These are phyloP conservation scores for Crithidia mellificae DNA, from an alignment of 208 protist genomes.

Conservation along the genomic window DNA sequence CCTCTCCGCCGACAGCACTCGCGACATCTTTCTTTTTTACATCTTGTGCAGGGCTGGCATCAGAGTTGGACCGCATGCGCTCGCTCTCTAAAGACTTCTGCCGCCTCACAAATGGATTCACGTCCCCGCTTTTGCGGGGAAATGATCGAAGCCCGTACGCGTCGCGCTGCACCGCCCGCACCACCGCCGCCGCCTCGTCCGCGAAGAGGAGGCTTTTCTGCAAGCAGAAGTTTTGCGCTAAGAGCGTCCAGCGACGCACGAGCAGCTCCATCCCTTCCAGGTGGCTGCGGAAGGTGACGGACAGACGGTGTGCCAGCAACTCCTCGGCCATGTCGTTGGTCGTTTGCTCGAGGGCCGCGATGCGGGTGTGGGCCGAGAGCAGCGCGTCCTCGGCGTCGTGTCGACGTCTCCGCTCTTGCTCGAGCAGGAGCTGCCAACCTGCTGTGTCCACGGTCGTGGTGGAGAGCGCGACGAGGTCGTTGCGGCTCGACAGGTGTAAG, in stretches of 20 bases:
- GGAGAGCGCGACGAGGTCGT: background rate
- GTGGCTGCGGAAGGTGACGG: slow-evolving; percentile 35
- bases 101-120: background rate
- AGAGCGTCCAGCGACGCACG: slow-evolving; percentile 23
- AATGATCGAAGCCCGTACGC: slow-evolving; percentile 23
- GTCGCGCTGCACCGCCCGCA: slow-evolving; percentile 42
- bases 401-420: slow-evolving; percentile 20
- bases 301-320: slow-evolving; percentile 41
- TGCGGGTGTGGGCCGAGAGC: slow-evolving; percentile 25
- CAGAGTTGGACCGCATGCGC: too few species aligned
- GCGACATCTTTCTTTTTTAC: background rate
- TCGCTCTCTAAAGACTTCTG: too few species aligned
- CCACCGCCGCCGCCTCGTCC: slow-evolving; percentile 45
- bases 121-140: background rate
- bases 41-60: background rate
- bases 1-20: background rate
- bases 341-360: slow-evolving; percentile 45
- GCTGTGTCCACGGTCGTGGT: background rate
- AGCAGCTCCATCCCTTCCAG: slow-evolving; percentile 43
- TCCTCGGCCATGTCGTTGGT: slow-evolving; percentile 55
- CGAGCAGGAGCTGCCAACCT: background rate
- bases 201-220: slow-evolving; percentile 65
- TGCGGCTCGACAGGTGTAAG: background rate
- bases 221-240: slow-evolving; percentile 36
- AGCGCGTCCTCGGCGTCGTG: slow-evolving; percentile 37